These are phyloP conservation scores for Didymella glomerata DNA, from an alignment of 2,329 filamentous ascomycete species.

Conservation along the genomic window DNA sequence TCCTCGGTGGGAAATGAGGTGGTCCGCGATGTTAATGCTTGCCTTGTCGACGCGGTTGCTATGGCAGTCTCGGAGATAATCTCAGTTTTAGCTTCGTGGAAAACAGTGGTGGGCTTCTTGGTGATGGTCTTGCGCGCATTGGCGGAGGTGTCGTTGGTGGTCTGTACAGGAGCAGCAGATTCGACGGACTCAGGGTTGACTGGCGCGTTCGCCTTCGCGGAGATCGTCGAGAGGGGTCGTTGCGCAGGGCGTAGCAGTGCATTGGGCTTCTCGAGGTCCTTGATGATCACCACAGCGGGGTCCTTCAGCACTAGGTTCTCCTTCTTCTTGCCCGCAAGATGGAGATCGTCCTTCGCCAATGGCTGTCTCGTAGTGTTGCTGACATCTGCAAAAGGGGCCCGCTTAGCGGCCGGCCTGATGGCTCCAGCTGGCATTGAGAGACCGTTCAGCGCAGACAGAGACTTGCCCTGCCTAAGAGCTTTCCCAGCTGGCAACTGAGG, in stretches of 20 bases:
- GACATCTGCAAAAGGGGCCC: constrained; percentile 82
- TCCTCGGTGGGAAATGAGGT: constrained; percentile 37
- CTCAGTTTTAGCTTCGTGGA: constrained; percentile 57
- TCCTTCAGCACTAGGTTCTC: constrained; percentile 49
- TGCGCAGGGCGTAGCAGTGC: constrained; percentile 68
- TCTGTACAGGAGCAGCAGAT: constrained; percentile 34
- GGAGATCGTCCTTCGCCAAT: constrained; percentile 64
- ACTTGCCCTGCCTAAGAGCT: constrained; percentile 81
- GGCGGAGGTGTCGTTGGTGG: constrained; percentile 39
- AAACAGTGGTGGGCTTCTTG: constrained; percentile 64
- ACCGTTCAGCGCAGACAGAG: constrained; percentile 69
- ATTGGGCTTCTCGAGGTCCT: constrained; percentile 55
- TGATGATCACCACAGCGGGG: constrained; percentile 37
- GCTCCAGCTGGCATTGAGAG: constrained; percentile 60
- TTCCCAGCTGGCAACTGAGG: constrained; percentile 53
- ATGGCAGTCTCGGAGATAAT: constrained; percentile 26
- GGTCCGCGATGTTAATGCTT: constrained; percentile 33
- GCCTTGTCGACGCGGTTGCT: constrained; percentile 33
- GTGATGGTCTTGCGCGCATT: constrained; percentile 57
- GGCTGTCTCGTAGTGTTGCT: constrained; percentile 69
- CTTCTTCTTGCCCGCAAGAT: constrained; percentile 54
- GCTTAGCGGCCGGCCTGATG: constrained; percentile 73
- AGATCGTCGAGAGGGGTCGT: constrained; percentile 57
- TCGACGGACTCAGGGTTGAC: constrained; percentile 28
- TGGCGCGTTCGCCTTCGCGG: constrained; percentile 32